phyloP scores from a whole-genome alignment of 345 rosid species.

The Corchorus capsularis region DNA sequence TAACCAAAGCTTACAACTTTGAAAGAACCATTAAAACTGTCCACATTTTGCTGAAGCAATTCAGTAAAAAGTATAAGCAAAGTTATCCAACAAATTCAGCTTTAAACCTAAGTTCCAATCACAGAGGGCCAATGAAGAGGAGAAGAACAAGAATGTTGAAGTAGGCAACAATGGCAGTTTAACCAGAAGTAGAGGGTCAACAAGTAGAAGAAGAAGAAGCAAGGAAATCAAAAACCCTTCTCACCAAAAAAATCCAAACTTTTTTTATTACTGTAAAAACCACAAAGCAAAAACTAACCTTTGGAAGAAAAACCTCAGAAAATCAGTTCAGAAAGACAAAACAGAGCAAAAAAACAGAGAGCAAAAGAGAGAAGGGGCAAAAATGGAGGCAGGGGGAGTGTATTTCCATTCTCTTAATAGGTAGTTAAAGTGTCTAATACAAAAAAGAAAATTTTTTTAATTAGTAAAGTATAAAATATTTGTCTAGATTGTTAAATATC shows the following conservation, averaged over 20 bases:
- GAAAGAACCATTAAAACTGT: not conserved
- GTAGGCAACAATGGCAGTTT: not conserved
- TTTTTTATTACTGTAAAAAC: not conserved
- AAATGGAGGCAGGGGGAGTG: not conserved
- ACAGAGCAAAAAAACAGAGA: not conserved
- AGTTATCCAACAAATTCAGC: not conserved
- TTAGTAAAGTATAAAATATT: not conserved
- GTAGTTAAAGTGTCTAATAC: not conserved
- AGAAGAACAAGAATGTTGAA: not conserved
- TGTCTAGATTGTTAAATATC: no score
- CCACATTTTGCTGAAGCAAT: not conserved
- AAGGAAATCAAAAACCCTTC: not conserved
- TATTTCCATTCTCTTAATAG: not conserved
- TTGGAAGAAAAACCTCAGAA: not conserved
- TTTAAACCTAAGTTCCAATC: not conserved
- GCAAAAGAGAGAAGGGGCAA: no score
- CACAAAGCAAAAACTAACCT: constrained; percentile 6
- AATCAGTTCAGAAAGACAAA: not conserved
- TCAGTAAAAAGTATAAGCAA: not conserved
- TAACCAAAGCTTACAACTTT: constrained; percentile 6
- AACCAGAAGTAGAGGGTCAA: not conserved
- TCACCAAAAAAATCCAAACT: not conserved
- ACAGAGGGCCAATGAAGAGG: not conserved
- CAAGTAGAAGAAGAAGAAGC: not conserved
- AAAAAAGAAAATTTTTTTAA: not conserved